These are phyloP conservation scores for Tetrahymena borealis DNA, from an alignment of 73 alveolate genomes.

Conservation along the genomic window DNA sequence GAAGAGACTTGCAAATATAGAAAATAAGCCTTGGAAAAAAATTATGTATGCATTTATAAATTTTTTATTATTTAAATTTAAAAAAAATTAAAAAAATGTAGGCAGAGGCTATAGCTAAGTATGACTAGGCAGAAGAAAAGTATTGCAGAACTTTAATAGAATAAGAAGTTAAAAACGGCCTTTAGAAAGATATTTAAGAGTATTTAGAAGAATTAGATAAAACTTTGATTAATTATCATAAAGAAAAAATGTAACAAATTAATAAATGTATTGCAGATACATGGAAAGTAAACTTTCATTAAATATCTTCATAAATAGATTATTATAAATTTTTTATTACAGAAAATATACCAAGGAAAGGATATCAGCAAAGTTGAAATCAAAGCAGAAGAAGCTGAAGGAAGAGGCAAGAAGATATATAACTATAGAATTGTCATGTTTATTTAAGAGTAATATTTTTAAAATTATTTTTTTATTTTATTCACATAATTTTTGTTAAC, in stretches of 20 bases:
- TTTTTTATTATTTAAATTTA: background rate
- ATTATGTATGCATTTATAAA: background rate
- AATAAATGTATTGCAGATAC: slow-evolving; percentile 76
- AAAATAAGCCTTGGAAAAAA: slow-evolving; percentile 5
- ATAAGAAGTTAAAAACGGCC: slow-evolving; percentile 11
- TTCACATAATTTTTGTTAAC: background rate
- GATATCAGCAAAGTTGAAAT: slow-evolving; percentile 90
- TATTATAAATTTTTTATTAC: background rate
- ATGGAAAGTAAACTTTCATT: slow-evolving; percentile 57
- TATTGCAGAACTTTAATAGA: background rate
- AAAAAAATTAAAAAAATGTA: background rate
- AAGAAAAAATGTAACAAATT: slow-evolving; percentile 92
- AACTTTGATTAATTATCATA: slow-evolving; percentile 84
- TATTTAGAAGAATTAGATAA: slow-evolving; percentile 78
- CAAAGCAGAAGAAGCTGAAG: slow-evolving; percentile 79
- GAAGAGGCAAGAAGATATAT: slow-evolving; percentile 63
- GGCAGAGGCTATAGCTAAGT: background rate
- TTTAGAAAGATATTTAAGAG: slow-evolving; percentile 55
- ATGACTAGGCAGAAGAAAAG: background rate
- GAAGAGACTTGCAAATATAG: background rate
- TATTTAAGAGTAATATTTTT: slow-evolving; percentile 33
- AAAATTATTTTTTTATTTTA: background rate
- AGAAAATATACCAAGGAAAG: slow-evolving; percentile 85
- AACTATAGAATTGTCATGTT: slow-evolving; percentile 84
- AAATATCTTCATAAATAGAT: background rate